Conservation (phyloP, 2,329 filamentous ascomycete genomes). For the Tympanopsis confertula region DNA sequence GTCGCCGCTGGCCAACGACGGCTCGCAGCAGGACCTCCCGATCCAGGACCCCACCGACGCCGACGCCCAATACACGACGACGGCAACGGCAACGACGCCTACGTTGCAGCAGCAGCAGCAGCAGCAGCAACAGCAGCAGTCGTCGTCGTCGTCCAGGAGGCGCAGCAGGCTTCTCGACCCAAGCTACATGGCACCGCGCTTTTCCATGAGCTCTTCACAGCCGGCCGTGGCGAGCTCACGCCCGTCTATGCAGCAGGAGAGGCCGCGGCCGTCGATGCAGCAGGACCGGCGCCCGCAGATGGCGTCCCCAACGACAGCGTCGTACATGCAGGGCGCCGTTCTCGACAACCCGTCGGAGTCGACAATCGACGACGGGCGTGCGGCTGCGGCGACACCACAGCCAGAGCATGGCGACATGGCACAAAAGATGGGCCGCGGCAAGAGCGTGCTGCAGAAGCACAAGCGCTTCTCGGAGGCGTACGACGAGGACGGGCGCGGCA, state of each 20-base stretch:
- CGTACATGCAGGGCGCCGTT: background rate
- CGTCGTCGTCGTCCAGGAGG: too few species aligned
- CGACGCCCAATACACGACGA: background rate
- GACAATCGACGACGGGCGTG: background rate
- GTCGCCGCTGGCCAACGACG: conserved; percentile 23
- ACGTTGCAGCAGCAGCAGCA: background rate
- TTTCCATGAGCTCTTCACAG: too few species aligned
- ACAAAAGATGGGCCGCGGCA: conserved; percentile 20
- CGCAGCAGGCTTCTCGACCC: too few species aligned
- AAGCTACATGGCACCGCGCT: too few species aligned
- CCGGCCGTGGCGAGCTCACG: too few species aligned
- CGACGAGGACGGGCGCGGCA: conserved; percentile 69
- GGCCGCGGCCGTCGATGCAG: conserved; percentile 26
- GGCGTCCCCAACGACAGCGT: background rate
- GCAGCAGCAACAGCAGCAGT: conserved; percentile 10
- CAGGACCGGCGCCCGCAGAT: conserved; percentile 17
- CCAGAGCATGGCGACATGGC: conserved; percentile 6
- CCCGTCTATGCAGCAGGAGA: conserved; percentile 7
- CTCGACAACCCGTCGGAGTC: background rate
- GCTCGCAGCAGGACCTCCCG: conserved; percentile 38
- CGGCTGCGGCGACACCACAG: conserved; percentile 18
- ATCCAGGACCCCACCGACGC: conserved; percentile 32
- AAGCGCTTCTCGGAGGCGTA: conserved; percentile 85
- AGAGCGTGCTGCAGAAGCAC: conserved; percentile 66
- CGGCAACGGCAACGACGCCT: background rate